Base-by-base conservation (phyloP, 345 rosid genomes). In the Eutrema japonicum region DNA sequence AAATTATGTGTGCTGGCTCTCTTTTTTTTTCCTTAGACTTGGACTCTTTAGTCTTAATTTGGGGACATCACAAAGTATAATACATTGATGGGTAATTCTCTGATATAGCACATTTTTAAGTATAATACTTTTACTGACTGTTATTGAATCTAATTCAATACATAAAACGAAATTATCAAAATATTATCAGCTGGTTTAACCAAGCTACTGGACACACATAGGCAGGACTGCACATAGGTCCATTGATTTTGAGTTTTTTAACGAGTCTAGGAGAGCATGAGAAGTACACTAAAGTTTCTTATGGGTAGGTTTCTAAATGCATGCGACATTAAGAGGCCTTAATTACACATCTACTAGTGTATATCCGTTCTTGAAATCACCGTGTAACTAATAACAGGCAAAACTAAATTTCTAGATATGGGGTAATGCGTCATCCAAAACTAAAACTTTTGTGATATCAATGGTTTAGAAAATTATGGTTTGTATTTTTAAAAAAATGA, bases 11-110 rank as follows among this genome's bases (percentile, higher is more conserved):
- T 76, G 38, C 79, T 2, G 43, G 64, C 35, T 53, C 30, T 36
- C 27, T 42, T 52, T 62, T 42, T 52, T 16, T 62, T 37, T 53
- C 64, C 3, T 50, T 41, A 41, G 48, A 53, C 55, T 0, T 51
- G 48, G 78, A 18, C 74, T 68, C 48, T 2, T 67, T 64, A 38
- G 78, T 74, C 78, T 59, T 74, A 13, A 10, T 65, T 73, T 64
- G 18, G 12, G 12, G 48, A 35, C 26, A 22, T 22, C 5, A 7
- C 26, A 22, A 63, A 38, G 37, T 35, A 10, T 37, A 14, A 3
- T 13, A 49, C 50, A 22, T 22, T 22, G 26, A 22, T 22, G 26
- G 26, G 26, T 2, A 22, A 22, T 22, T 22, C 26, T 22, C 26
- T 22, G 1, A 22, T 22, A 22, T 22, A 22, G 26, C 26, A 22